phyloP scores from a whole-genome alignment of 2,329 filamentous ascomycete genomes.

The Pestalotiopsis fici region DNA sequence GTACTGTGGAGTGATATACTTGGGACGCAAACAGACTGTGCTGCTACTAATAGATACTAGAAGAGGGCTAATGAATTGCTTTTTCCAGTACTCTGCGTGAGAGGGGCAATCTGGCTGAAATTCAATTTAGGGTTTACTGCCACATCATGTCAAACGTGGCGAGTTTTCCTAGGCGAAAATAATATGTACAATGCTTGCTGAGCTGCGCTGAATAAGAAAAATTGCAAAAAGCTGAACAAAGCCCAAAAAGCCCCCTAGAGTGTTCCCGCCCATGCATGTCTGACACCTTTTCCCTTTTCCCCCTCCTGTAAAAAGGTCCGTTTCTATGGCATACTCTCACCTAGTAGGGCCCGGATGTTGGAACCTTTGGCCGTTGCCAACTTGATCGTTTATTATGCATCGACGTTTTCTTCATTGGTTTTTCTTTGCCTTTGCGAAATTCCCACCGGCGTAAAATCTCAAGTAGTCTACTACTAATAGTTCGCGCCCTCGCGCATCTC shows the following conservation, averaged over 20 bases:
- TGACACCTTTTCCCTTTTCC: too few relatives aligned
- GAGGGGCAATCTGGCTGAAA: not conserved
- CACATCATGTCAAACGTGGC: not conserved
- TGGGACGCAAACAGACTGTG: too few relatives aligned
- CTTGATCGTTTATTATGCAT: not conserved
- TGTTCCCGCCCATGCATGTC: too few relatives aligned
- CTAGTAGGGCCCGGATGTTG: not conserved
- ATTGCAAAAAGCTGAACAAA: too few relatives aligned
- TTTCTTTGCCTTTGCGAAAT: not conserved
- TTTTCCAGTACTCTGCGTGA: too few relatives aligned
- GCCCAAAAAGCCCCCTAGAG: too few relatives aligned
- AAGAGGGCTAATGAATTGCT: too few relatives aligned
- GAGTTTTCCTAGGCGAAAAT: not conserved
- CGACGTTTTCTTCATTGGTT: not conserved
- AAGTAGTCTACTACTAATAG: not conserved
- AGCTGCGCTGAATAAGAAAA: not conserved
- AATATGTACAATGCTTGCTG: not conserved
- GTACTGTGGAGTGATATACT: too few relatives aligned
- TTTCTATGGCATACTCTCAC: not conserved
- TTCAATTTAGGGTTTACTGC: not conserved
- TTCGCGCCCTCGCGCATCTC: not conserved
- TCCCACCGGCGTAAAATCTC: not conserved
- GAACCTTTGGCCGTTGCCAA: not conserved
- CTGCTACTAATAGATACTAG: too few relatives aligned
- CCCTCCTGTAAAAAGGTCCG: not conserved